These are phyloP conservation scores for Cryptosporidium viatorum DNA, from an alignment of 169 alveolate species.

Conservation along the genomic window DNA sequence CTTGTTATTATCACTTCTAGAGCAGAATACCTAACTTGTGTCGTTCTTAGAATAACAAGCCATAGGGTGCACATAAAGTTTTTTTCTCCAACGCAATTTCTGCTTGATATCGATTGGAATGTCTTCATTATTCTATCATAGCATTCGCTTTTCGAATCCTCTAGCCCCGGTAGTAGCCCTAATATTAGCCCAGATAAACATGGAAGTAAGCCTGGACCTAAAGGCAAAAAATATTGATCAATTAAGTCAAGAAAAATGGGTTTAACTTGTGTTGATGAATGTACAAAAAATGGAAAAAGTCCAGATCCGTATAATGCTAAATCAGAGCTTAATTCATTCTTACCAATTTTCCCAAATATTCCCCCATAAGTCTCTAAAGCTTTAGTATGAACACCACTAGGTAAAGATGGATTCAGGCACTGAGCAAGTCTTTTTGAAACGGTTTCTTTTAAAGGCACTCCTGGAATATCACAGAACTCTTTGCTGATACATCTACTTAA, in stretches of 20 bases:
- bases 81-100: conserved; percentile 84
- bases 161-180: conserved; percentile 87
- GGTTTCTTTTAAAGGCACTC: conserved; percentile 86
- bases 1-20: conserved; percentile 83
- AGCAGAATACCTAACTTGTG: conserved; percentile 84
- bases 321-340: conserved; percentile 85
- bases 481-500: conserved; percentile 84
- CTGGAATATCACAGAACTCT: conserved; percentile 78
- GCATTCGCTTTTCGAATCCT: conserved; percentile 84
- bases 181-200: conserved; percentile 86
- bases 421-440: conserved; percentile 92
- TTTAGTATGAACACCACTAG: conserved; percentile 92
- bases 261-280: conserved; percentile 88
- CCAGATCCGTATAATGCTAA: conserved; percentile 92
- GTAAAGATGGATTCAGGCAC: conserved; percentile 91
- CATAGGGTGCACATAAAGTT: conserved; percentile 86
- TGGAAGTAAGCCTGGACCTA: conserved; percentile 84
- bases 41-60: conserved; percentile 83
- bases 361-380: conserved; percentile 91
- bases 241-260: conserved; percentile 88
- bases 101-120: conserved; percentile 80
- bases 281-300: conserved; percentile 90
- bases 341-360: conserved; percentile 87
- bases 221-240: conserved; percentile 86
- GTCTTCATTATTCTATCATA: conserved; percentile 79